Percentiles rank a stretch among this genome's conserved stretches.
These are phyloP conservation scores for Hanseniaspora vineae DNA, from an alignment of 805 yeast species.

Conservation along the genomic window DNA sequence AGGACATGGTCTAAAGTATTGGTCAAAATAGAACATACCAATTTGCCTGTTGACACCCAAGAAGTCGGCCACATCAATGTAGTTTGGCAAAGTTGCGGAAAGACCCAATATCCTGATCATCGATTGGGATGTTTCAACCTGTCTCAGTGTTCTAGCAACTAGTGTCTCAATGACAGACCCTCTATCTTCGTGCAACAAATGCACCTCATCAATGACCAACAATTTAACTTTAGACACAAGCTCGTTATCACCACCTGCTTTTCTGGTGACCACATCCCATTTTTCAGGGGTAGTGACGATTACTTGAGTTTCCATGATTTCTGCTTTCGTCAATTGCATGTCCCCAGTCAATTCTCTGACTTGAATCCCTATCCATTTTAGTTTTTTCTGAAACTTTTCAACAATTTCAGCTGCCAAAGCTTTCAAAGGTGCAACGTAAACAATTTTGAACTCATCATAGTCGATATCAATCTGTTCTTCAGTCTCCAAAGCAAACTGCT, in stretches of 20 bases:
- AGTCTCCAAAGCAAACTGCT: constrained; percentile 49
- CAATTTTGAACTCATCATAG: constrained; percentile 76
- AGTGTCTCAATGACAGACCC: constrained; percentile 95
- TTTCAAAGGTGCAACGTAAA: constrained; percentile 87
- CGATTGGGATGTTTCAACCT: constrained; percentile 86
- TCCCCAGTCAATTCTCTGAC: constrained; percentile 91
- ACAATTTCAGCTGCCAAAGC: constrained; percentile 96
- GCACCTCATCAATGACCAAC: constrained; percentile 91
- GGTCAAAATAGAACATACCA: constrained; percentile 93
- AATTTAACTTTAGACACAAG: constrained; percentile 73
- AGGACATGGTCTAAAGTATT: constrained; percentile 87
- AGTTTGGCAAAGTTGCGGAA: constrained; percentile 89
- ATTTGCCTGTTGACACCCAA: constrained; percentile 78
- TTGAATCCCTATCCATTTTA: constrained; percentile 73
- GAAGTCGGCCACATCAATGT: constrained; percentile 87
- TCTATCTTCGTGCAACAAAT: constrained; percentile 90
- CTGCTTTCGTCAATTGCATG: constrained; percentile 78
- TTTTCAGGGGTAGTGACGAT: constrained; percentile 93
- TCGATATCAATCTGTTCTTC: constrained; percentile 49
- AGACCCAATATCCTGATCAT: constrained; percentile 90
- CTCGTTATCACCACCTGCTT: constrained; percentile 73
- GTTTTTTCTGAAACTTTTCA: constrained; percentile 66
- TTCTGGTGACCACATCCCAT: constrained; percentile 96
- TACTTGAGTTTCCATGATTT: constrained; percentile 69
- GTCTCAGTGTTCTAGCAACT: constrained; percentile 87